These are phyloP conservation scores for Atkinsonella hypoxylon DNA, from an alignment of 2,329 filamentous ascomycete species.

Conservation along the genomic window DNA sequence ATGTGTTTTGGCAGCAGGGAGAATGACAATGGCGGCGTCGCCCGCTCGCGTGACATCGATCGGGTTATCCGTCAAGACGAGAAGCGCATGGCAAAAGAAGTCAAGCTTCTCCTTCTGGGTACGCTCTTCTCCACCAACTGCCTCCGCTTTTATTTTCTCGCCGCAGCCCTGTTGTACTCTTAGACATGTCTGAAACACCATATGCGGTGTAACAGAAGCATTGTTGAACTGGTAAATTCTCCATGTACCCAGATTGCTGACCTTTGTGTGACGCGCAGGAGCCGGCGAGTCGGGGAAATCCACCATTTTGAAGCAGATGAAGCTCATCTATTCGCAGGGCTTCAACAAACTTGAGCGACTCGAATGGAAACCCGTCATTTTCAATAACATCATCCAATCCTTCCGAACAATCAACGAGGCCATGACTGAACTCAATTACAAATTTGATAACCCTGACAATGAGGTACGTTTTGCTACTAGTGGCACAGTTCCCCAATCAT, in stretches of 20 bases:
- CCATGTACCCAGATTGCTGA: not conserved
- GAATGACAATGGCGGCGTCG: conserved; percentile 31
- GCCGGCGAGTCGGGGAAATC: conserved; percentile 88
- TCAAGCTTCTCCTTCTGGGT: conserved; percentile 92
- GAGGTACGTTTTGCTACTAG: conserved; percentile 48
- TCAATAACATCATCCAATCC: conserved; percentile 86
- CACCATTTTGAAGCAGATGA: conserved; percentile 97
- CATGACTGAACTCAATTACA: conserved; percentile 74
- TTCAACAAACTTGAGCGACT: conserved; percentile 84
- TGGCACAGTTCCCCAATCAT: not conserved
- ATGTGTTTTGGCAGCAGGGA: conserved; percentile 56
- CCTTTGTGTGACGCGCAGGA: conserved; percentile 39
- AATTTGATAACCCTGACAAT: conserved; percentile 68
- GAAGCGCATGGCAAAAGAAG: conserved; percentile 73
- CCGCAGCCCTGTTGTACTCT: not conserved
- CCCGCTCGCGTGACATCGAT: conserved; percentile 68
- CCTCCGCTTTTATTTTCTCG: not conserved
- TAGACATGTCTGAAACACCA: not conserved
- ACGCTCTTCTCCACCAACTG: conserved; percentile 8
- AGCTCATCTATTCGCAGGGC: conserved; percentile 87
- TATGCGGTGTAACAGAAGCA: conserved; percentile 4
- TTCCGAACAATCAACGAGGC: conserved; percentile 84
- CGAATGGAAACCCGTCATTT: conserved; percentile 91
- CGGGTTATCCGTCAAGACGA: conserved; percentile 76
- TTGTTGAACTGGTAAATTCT: not conserved